A percentile compares a stretch with the other conserved stretches of the same genome.
These are phyloP conservation scores for Amanita polypyramis DNA, from an alignment of 768 basidiomycete genomes.

Conservation along the genomic window DNA sequence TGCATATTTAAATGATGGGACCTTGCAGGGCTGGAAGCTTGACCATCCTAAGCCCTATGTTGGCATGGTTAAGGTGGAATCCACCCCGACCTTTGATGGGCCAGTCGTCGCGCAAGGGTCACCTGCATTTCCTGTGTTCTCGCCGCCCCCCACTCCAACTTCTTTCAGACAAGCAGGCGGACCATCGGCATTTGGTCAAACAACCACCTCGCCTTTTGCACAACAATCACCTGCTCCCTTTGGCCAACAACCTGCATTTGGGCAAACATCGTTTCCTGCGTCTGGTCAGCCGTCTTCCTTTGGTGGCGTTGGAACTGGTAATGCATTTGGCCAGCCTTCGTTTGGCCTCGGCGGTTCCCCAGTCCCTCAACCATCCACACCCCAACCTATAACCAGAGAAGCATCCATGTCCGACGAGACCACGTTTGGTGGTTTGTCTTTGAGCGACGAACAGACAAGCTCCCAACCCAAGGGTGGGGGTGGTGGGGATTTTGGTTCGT, in stretches of 20 bases:
- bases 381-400: constrained; percentile 30
- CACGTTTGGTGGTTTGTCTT: constrained; percentile 26
- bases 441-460: constrained; percentile 18
- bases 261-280: constrained; percentile 19
- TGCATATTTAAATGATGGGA: constrained; percentile 72
- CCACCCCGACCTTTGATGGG: neutral
- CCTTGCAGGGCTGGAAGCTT: constrained; percentile 62
- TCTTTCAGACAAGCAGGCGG: constrained; percentile 4
- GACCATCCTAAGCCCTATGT: constrained; percentile 51
- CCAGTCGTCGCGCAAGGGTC: constrained; percentile 4
- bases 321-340: constrained; percentile 11
- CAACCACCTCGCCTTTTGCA: constrained; percentile 15
- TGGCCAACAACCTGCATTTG: constrained; percentile 14
- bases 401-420: constrained; percentile 36
- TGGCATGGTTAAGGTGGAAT: constrained; percentile 32
- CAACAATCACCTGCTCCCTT: constrained; percentile 9
- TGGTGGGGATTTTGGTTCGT: constrained; percentile 28
- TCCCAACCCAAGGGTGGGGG: constrained; percentile 15
- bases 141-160: constrained; percentile 7
- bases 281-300: constrained; percentile 11
- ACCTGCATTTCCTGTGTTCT: constrained; percentile 7
- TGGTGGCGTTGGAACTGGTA: constrained; percentile 8
- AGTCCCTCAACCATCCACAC: constrained; percentile 12
- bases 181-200: constrained; percentile 23
- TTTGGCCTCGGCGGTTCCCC: constrained; percentile 14